Evolutionary conservation across 2,329 filamentous ascomycete species (phyloP).

Genomic region (Aspergillus caelatus): DNA sequence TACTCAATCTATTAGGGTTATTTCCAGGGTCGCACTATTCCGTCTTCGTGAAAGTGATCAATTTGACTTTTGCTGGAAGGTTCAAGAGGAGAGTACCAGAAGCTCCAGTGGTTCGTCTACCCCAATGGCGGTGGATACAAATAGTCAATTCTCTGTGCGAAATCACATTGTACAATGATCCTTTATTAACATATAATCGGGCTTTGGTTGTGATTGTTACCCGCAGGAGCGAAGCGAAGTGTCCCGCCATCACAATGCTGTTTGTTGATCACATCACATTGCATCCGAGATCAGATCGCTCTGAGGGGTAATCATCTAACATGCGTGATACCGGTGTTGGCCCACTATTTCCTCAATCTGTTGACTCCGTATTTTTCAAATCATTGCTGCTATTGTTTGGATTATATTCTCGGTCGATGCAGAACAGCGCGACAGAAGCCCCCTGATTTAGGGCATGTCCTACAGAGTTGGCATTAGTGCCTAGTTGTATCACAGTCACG

Average conservation of each 20-base stretch:
- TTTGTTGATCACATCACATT: slow-evolving; percentile 22
- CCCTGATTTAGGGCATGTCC: not conserved
- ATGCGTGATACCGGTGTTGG: not conserved
- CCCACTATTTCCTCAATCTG: not conserved
- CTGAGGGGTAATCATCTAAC: not conserved
- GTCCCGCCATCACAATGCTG: slow-evolving; percentile 10
- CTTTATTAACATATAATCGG: not conserved
- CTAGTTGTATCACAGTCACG: not conserved
- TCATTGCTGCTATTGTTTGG: not conserved
- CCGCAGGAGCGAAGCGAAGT: not conserved
- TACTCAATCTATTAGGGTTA: not conserved
- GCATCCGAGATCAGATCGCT: slow-evolving; percentile 8
- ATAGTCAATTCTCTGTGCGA: not conserved
- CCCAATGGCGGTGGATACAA: not conserved
- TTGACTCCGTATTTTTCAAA: not conserved
- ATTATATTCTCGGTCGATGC: not conserved
- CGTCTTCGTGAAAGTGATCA: not conserved
- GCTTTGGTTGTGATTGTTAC: not conserved
- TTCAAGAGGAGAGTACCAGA: not conserved
- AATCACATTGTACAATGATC: not conserved
- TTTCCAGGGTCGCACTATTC: not conserved
- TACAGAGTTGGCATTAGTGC: slow-evolving; percentile 1
- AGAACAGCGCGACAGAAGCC: not conserved
- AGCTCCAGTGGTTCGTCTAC: not conserved
- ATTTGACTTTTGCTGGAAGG: not conserved